Evolutionary conservation across 2,329 filamentous ascomycete species (phyloP).

Genomic region (Fusarium agapanthi): DNA sequence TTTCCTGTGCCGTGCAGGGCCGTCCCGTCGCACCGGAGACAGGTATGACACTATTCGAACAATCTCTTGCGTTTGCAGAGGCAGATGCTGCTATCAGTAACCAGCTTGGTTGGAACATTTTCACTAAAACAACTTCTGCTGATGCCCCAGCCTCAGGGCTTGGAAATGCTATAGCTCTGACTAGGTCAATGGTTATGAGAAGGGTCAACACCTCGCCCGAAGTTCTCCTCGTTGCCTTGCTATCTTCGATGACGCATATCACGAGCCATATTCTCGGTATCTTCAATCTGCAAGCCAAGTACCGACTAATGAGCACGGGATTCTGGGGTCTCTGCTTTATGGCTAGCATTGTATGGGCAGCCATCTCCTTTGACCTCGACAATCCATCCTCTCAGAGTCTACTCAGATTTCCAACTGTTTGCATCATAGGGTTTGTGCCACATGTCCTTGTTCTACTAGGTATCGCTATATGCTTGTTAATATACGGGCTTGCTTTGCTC

Average conservation of each 20-base stretch:
- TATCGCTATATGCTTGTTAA: constrained; percentile 76
- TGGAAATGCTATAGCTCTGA: constrained; percentile 58
- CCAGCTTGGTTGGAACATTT: constrained; percentile 76
- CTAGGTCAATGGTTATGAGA: constrained; percentile 74
- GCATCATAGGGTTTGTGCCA: constrained; percentile 92
- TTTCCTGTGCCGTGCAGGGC: constrained; percentile 89
- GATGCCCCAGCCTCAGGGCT: constrained; percentile 36
- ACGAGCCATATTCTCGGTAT: constrained; percentile 85
- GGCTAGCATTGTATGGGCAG: constrained; percentile 82
- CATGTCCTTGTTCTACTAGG: constrained; percentile 87
- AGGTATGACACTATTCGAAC: constrained; percentile 96
- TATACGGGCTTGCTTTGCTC: constrained; percentile 80
- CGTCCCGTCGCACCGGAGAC: constrained; percentile 83
- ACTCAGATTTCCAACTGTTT: constrained; percentile 90
- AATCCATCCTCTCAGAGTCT: constrained; percentile 71
- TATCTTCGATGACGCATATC: constrained; percentile 90
- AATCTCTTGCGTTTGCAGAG: constrained; percentile 94
- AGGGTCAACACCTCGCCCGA: constrained; percentile 90
- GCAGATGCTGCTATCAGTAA: constrained; percentile 88
- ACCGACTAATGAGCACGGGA: constrained; percentile 85
- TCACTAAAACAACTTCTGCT: constrained; percentile 58
- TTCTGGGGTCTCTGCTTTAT: constrained; percentile 94
- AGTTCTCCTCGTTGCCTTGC: constrained; percentile 82
- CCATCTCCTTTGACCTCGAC: constrained; percentile 68
- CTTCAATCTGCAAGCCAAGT: constrained; percentile 79